Percentiles rank a stretch among this genome's conserved stretches.
These are phyloP conservation scores for Wallacemonas collosoma DNA, from an alignment of 208 protist genomes.

Conservation along the genomic window DNA sequence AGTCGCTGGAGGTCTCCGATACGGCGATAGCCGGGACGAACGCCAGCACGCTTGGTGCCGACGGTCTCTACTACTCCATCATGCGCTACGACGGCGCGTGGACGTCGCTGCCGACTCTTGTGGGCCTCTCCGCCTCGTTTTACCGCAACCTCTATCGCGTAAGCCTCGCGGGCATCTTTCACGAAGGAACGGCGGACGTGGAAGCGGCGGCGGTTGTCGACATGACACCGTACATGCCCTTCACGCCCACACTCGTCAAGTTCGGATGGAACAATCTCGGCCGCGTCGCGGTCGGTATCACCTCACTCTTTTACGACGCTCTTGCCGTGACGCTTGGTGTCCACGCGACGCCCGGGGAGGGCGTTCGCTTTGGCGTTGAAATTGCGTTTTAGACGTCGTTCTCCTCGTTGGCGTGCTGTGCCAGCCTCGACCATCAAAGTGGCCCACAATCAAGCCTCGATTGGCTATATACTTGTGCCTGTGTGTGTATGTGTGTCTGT, in stretches of 20 bases:
- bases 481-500: too few relatives aligned
- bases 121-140: slow-evolving; percentile 56
- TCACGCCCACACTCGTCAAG: slow-evolving; percentile 63
- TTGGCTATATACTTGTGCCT: too few relatives aligned
- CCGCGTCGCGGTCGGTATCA: slow-evolving; percentile 55
- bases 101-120: slow-evolving; percentile 61
- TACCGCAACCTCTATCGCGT: slow-evolving; percentile 53
- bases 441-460: too few relatives aligned
- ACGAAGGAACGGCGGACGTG: slow-evolving; percentile 60
- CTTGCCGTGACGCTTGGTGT: slow-evolving; percentile 63
- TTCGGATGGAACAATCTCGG: slow-evolving; percentile 73
- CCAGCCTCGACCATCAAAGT: too few relatives aligned
- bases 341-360: slow-evolving; percentile 47
- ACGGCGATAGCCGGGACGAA: not conserved
- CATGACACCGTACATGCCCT: slow-evolving; percentile 48
- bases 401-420: not conserved
- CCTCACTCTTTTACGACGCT: slow-evolving; percentile 61
- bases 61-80: slow-evolving; percentile 4
- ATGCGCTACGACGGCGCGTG: slow-evolving; percentile 25
- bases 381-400: slow-evolving; percentile 25
- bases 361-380: slow-evolving; percentile 70
- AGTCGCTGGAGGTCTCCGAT: slow-evolving; percentile 8
- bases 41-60: slow-evolving; percentile 22
- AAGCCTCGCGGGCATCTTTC: slow-evolving; percentile 72
- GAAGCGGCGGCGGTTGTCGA: slow-evolving; percentile 66